Percentiles rank a stretch among this genome's conserved stretches.
These are phyloP conservation scores for Aspergillus olivimuriae DNA, from an alignment of 495 filamentous ascomycete species.

Conservation along the genomic window DNA sequence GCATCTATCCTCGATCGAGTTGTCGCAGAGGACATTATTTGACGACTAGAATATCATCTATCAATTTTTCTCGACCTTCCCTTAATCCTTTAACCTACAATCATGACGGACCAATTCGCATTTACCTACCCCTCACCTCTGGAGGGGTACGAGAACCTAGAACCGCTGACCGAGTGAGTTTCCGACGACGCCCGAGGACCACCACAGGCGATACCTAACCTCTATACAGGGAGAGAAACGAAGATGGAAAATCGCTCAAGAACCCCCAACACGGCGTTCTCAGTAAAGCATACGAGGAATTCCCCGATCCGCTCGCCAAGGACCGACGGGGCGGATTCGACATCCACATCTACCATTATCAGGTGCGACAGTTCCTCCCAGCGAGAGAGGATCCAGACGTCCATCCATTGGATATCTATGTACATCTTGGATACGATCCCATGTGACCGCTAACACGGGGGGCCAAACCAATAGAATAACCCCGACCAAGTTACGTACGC, in stretches of 20 bases:
- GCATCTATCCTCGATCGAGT: background rate
- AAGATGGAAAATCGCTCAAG: constrained; percentile 60
- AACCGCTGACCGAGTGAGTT: constrained; percentile 56
- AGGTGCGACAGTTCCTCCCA: constrained; percentile 17
- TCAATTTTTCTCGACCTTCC: no score
- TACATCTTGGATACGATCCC: no score
- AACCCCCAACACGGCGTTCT: constrained; percentile 51
- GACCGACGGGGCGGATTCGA: constrained; percentile 58
- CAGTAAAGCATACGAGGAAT: constrained; percentile 60
- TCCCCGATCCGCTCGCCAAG: constrained; percentile 58
- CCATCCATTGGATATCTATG: no score
- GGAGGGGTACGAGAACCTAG: constrained; percentile 55
- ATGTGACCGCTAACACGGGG: no score
- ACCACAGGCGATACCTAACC: background rate
- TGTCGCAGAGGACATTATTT: background rate
- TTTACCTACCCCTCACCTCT: constrained; percentile 59
- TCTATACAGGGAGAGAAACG: constrained; percentile 32
- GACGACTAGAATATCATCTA: background rate
- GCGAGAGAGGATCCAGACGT: background rate
- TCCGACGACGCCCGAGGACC: background rate
- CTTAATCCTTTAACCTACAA: background rate
- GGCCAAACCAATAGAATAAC: no score
- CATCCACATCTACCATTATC: constrained; percentile 75
- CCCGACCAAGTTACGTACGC: constrained; percentile 58
- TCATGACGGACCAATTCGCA: constrained; percentile 34